These are phyloP conservation scores for Erodium trifolium DNA, from an alignment of 441 rosid species.

Conservation along the genomic window DNA sequence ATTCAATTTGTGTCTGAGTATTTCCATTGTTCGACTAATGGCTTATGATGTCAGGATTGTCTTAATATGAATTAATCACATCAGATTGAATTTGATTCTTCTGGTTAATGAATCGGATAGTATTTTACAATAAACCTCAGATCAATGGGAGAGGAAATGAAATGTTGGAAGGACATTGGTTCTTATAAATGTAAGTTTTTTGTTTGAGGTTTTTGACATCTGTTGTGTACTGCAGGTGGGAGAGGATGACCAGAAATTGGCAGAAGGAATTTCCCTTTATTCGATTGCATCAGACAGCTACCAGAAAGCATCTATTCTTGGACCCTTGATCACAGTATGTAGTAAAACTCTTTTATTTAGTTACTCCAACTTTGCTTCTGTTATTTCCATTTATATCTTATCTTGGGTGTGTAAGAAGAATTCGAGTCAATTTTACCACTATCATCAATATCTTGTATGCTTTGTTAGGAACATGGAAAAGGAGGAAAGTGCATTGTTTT, in stretches of 20 bases:
- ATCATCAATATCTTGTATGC: not conserved
- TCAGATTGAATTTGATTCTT: not conserved
- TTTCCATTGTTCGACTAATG: not conserved
- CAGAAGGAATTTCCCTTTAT: constrained; percentile 87
- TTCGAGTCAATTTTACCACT: not conserved
- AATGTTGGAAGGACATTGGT: not conserved
- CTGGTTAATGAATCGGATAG: not conserved
- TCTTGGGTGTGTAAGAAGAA: too few species aligned
- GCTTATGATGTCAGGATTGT: not conserved
- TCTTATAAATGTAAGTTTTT: not conserved
- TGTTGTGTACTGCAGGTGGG: constrained; percentile 55
- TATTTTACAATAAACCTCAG: not conserved
- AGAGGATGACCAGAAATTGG: constrained; percentile 80
- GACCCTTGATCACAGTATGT: constrained; percentile 70
- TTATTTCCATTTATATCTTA: not conserved
- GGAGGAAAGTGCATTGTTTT: constrained; percentile 96
- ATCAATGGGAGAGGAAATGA: not conserved
- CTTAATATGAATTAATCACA: not conserved
- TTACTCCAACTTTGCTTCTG: not conserved
- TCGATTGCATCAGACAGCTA: constrained; percentile 51
- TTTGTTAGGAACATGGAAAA: constrained; percentile 75
- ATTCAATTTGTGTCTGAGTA: not conserved
- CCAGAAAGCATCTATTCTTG: constrained; percentile 64
- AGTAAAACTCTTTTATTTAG: constrained; percentile 8
- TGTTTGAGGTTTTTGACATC: not conserved